Base-by-base conservation (phyloP, 2,329 filamentous ascomycete genomes). In the Alternaria conjuncta region DNA sequence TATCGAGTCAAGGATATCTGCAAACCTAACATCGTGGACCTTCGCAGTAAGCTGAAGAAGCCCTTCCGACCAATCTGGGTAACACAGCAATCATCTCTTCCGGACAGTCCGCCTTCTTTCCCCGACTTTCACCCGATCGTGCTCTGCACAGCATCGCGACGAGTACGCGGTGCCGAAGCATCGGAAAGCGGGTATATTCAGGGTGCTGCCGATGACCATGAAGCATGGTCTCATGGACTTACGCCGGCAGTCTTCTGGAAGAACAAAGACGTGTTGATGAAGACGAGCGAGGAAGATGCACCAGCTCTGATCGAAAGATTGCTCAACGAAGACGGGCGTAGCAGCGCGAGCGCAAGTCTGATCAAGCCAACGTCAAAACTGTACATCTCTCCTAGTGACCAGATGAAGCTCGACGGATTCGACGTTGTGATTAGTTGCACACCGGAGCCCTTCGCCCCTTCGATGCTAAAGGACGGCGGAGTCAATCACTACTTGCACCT, bases 131-230 rank as follows among this genome's bases (percentile, higher is more conserved):
- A 92, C 70, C 89, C 92, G 0, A 82, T 98, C 3, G 86, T 98
- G 21, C 92, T 96, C 74, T 96, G 93, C 76, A 97, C 94, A 1
- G 91, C 93, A 12, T 97, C 93, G 2, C 86, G 89, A 30, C 86
- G 91, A 15, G 89, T 94, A 1, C 82, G 82, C 2, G 91, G 89
- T 12, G 88, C 87, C 4, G 92, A 95, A 76, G 84, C 87, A 70
- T 88, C 88, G 26, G 89, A 91, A 74, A 87, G 86, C 4, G 90
- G 89, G 6, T 99, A 99, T 75, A 91, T 99, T 63, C 96, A 98
- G 80, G 96, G 96, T 55, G 95, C 95, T 1, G 96, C 92, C 3
- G 96, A 99, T 79, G 96, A 99, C 78, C 93, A 92, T 12, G 96
- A 99, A 83, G 93, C 92, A 70, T 99, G 96, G 96, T 91, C 94